Conservation (phyloP, 306 rosid species). For the Cucurbita pepo region DNA sequence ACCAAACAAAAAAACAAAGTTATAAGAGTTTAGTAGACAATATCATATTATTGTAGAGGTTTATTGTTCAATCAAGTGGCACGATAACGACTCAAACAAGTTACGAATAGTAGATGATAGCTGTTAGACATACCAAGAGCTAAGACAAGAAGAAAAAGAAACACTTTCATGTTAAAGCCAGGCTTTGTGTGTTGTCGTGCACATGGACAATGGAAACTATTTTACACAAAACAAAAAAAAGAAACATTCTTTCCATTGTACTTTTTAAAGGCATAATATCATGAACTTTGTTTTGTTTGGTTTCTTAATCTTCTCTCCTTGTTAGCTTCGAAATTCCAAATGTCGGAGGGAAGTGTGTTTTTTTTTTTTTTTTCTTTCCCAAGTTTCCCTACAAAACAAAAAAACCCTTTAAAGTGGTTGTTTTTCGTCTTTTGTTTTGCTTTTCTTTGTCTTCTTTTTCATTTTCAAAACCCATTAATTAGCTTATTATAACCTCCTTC, state of each 20-base stretch:
- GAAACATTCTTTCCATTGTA: slow-evolving; percentile 12
- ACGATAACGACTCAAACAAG: too few species aligned
- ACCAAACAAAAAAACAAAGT: too few species aligned
- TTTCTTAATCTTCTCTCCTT: background rate
- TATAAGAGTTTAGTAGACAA: too few species aligned
- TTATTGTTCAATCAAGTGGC: too few species aligned
- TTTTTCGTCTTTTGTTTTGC: too few species aligned
- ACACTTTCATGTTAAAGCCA: background rate
- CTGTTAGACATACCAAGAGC: too few species aligned
- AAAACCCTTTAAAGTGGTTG: background rate
- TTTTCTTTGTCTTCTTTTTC: background rate
- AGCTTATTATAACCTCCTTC: background rate
- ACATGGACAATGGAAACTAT: background rate
- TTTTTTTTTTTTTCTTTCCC: background rate
- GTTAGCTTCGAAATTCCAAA: slow-evolving; percentile 38
- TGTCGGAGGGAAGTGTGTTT: background rate
- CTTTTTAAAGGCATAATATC: slow-evolving; percentile 12
- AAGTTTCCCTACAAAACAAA: background rate
- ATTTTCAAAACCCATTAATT: background rate
- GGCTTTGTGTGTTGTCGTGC: background rate
- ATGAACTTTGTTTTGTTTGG: background rate
- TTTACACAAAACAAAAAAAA: slow-evolving; percentile 6
- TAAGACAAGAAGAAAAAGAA: too few species aligned
- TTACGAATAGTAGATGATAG: too few species aligned
- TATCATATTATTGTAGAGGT: too few species aligned